phyloP scores from a whole-genome alignment of 2,329 filamentous ascomycete species.

The Penicillium sp. region DNA sequence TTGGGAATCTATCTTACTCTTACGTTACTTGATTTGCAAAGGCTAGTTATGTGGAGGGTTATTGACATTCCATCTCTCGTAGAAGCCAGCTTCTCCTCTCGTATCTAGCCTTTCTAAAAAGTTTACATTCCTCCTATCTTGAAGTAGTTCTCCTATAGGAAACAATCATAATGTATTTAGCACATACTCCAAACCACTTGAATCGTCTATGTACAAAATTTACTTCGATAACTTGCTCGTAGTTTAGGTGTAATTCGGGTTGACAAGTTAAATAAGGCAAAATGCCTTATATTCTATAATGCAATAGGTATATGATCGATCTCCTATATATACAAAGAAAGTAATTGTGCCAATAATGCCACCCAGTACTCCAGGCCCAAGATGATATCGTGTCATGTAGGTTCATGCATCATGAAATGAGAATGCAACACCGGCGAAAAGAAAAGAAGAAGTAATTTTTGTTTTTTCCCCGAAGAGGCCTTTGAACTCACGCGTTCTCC shows the following conservation, averaged over 20 bases:
- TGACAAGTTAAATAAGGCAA: background rate
- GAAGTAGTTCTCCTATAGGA: no score
- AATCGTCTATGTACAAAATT: no score
- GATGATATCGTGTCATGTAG: conserved; percentile 4
- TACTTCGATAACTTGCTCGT: no score
- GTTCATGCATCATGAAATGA: conserved; percentile 9
- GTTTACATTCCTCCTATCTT: no score
- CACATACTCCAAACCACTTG: no score
- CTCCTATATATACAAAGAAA: conserved; percentile 7
- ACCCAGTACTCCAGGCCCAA: conserved; percentile 14
- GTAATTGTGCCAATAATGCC: background rate
- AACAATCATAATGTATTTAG: no score
- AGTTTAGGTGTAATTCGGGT: no score
- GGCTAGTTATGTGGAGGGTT: background rate
- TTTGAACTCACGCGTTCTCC: conserved; percentile 28
- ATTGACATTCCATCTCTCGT: background rate
- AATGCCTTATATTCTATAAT: conserved; percentile 1
- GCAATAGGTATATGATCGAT: background rate
- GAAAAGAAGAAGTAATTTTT: background rate
- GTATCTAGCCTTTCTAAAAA: no score
- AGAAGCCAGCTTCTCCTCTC: no score
- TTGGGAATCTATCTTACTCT: background rate
- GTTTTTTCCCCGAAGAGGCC: background rate
- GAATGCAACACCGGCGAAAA: conserved; percentile 31
- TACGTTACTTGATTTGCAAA: background rate